Evolutionary conservation across 192 early-diverging fungal species (phyloP), one percentile per base, ranked within the genome.

Genomic region (Coemansia biformis): DNA sequence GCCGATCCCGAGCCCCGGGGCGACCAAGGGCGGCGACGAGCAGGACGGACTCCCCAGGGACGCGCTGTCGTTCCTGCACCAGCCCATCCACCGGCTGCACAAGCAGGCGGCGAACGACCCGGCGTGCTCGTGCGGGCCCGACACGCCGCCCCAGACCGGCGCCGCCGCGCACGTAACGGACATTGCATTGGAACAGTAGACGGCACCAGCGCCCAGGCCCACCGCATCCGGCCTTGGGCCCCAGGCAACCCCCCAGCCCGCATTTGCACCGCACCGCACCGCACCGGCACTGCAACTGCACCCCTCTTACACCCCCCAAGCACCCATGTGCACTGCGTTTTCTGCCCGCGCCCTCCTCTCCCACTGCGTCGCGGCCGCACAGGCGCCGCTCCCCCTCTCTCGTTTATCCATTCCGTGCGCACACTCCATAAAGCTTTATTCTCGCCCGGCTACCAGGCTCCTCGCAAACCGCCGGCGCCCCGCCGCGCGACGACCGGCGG

Each of bases 11-110:
- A 64, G 61, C 49, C 69, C 69, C 10, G 46, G 48, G 32, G 45
- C 54, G 15, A 60, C 61, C 33, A 17, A 31, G 38, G 42, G 40
- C 35, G 8, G 38, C 40, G 35, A 5, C 4, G 45, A 43, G 22
- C 52, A 56, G 21, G 50, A 43, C 49, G 37, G 38, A 8, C 52
- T 65, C 42, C 69, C 69, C 24, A 54, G 51, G 23, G 69, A 73
- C 45, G 69, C 69, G 21, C 54, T 73, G 32, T 73, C 69, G 28
- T 73, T 73, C 40, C 43, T 73, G 49, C 69, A 73, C 57, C 69
- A 73, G 50, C 61, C 62, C 50, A 64, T 73, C 41, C 59, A 73
- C 40, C 69, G 65, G 48, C 43, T 73, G 37, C 61, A 73, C 51
- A 63, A 73, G 57, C 61, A 73, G 39, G 56, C 44, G 14, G 40